phyloP scores from a whole-genome alignment of 495 filamentous ascomycete genomes.

The Tirmania nivea region DNA sequence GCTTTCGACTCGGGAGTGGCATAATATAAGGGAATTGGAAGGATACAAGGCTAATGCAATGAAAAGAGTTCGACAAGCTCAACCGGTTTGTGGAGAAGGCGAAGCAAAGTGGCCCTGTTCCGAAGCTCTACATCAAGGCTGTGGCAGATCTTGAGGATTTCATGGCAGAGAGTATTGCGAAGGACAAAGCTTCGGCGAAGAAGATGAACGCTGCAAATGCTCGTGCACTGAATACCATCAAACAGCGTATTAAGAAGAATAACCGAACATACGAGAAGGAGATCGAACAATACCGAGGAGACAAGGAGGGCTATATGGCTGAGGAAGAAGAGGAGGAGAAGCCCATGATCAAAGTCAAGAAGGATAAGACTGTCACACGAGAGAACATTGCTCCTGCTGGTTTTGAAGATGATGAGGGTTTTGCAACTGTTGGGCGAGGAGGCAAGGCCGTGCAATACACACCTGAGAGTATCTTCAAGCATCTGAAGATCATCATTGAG shows the following conservation, averaged over 20 bases:
- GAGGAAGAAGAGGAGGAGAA: constrained; percentile 48
- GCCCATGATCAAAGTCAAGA: constrained; percentile 26
- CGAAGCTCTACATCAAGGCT: constrained; percentile 78
- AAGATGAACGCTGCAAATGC: constrained; percentile 97
- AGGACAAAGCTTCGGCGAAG: constrained; percentile 88
- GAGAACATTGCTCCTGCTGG: constrained; percentile 23
- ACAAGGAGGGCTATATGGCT: constrained; percentile 72
- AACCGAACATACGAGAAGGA: constrained; percentile 82
- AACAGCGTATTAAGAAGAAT: constrained; percentile 93
- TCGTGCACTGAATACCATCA: constrained; percentile 83
- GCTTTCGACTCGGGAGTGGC: not conserved
- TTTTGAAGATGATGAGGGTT: constrained; percentile 54
- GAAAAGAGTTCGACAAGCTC: constrained; percentile 83
- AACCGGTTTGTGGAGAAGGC: constrained; percentile 74
- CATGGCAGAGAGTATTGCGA: constrained; percentile 70
- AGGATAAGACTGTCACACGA: constrained; percentile 27
- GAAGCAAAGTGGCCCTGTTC: constrained; percentile 48
- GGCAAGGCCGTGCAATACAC: constrained; percentile 77
- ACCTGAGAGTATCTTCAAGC: constrained; percentile 93
- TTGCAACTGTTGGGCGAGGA: constrained; percentile 63
- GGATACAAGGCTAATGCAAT: not conserved
- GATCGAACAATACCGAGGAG: constrained; percentile 66
- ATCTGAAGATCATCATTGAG: constrained; percentile 79
- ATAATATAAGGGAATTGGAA: too few relatives aligned
- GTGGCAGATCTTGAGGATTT: constrained; percentile 88